These are phyloP conservation scores for Aspergillus flavus DNA, from an alignment of 2,329 filamentous ascomycete species.

Conservation along the genomic window DNA sequence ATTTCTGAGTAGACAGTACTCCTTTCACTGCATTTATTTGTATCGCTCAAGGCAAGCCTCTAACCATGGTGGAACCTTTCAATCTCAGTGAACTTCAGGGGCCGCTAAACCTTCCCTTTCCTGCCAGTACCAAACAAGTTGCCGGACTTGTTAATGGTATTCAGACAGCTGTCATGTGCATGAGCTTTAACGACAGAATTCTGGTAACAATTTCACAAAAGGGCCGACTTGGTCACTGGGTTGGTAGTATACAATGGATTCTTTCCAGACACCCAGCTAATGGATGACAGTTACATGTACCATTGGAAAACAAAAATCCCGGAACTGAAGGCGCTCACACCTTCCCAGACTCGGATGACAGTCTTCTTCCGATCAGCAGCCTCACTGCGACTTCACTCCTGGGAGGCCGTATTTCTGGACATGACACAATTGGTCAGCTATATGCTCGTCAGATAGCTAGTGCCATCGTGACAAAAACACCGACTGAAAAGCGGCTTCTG, in stretches of 20 bases:
- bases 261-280: constrained; percentile 14
- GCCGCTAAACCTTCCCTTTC: constrained; percentile 60
- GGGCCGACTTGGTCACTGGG: constrained; percentile 89
- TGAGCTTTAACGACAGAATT: constrained; percentile 87
- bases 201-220: constrained; percentile 85
- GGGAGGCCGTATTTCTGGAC: constrained; percentile 75
- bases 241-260: constrained; percentile 47
- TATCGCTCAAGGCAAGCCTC: background rate
- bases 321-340: constrained; percentile 42
- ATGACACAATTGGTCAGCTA: constrained; percentile 83
- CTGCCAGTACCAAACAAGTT: constrained; percentile 63
- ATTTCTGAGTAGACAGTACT: background rate
- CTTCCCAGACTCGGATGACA: constrained; percentile 49
- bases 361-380: constrained; percentile 73
- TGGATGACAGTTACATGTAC: constrained; percentile 32
- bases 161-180: constrained; percentile 70
- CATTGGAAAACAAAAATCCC: constrained; percentile 37
- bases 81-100: constrained; percentile 42
- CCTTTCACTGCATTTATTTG: background rate
- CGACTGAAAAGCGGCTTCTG: constrained; percentile 62
- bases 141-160: constrained; percentile 67
- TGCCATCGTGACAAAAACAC: constrained; percentile 70
- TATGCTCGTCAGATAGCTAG: constrained; percentile 88
- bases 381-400: constrained; percentile 85
- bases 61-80: constrained; percentile 30